These are phyloP conservation scores for Sabuloglossum arenarium DNA, from an alignment of 495 filamentous ascomycete species.

Conservation along the genomic window DNA sequence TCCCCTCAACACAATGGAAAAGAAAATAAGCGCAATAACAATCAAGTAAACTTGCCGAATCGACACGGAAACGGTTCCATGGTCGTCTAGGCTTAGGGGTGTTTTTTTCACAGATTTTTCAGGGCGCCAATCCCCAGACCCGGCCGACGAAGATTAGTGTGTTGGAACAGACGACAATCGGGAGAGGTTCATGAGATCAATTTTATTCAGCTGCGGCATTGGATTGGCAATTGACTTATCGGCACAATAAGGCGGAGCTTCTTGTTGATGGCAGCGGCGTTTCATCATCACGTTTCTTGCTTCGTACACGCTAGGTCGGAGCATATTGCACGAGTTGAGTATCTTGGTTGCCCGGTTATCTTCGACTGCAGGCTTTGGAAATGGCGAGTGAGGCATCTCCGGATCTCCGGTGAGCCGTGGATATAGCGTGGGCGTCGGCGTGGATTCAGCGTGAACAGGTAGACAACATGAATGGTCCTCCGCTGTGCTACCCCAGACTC, in stretches of 20 bases:
- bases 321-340: too few relatives aligned
- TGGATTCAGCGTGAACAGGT: too few relatives aligned
- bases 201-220: background rate
- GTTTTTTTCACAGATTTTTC: background rate
- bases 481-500: too few relatives aligned
- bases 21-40: background rate
- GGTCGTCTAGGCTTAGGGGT: background rate
- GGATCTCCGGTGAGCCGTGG: background rate
- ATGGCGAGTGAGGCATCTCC: background rate
- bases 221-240: too few relatives aligned
- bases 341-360: too few relatives aligned
- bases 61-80: background rate
- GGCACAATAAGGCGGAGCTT: background rate
- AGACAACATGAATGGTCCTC: too few relatives aligned
- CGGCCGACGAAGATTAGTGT: background rate
- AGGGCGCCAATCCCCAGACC: background rate
- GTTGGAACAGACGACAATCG: background rate
- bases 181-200: background rate
- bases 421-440: background rate
- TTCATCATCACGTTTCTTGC: background rate
- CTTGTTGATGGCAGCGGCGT: background rate
- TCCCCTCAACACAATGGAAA: background rate
- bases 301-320: too few relatives aligned
- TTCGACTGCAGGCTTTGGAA: too few relatives aligned
- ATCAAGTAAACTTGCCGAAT: background rate